These are phyloP conservation scores for Sergeia podlipaevii DNA, from an alignment of 208 protist genomes.

Conservation along the genomic window DNA sequence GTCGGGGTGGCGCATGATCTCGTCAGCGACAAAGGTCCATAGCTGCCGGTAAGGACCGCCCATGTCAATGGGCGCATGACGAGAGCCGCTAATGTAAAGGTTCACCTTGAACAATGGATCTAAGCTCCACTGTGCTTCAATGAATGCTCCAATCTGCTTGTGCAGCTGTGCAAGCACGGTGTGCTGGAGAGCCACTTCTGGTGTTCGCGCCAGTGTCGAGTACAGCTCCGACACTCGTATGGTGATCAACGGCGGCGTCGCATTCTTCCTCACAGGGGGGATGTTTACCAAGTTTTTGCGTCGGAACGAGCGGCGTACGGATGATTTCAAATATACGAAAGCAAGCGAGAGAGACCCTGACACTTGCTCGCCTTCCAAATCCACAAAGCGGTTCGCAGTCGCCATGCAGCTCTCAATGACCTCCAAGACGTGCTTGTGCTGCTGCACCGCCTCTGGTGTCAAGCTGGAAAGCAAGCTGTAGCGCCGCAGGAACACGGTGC, in stretches of 20 bases:
- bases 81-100: constrained; percentile 69
- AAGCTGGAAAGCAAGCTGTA: constrained; percentile 54
- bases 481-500: constrained; percentile 26
- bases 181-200: constrained; percentile 70
- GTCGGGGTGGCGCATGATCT: constrained; percentile 87
- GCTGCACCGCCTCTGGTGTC: constrained; percentile 23
- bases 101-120: constrained; percentile 83
- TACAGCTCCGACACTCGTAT: constrained; percentile 73
- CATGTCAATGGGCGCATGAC: constrained; percentile 82
- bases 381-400: constrained; percentile 80
- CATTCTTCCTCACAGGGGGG: constrained; percentile 43
- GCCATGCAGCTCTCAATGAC: constrained; percentile 89
- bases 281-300: constrained; percentile 73
- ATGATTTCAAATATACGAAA: constrained; percentile 80
- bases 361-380: constrained; percentile 74
- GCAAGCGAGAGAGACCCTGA: constrained; percentile 56
- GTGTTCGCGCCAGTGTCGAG: constrained; percentile 66
- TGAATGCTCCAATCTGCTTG: constrained; percentile 81
- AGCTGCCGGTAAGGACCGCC: constrained; percentile 88
- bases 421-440: constrained; percentile 61
- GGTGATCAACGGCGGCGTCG: constrained; percentile 42
- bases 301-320: constrained; percentile 77
- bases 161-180: constrained; percentile 84
- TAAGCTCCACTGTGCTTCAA: constrained; percentile 46
- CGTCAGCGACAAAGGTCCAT: constrained; percentile 84